phyloP scores from a whole-genome alignment of 495 filamentous ascomycete genomes.

The Penicillium waksmanii region DNA sequence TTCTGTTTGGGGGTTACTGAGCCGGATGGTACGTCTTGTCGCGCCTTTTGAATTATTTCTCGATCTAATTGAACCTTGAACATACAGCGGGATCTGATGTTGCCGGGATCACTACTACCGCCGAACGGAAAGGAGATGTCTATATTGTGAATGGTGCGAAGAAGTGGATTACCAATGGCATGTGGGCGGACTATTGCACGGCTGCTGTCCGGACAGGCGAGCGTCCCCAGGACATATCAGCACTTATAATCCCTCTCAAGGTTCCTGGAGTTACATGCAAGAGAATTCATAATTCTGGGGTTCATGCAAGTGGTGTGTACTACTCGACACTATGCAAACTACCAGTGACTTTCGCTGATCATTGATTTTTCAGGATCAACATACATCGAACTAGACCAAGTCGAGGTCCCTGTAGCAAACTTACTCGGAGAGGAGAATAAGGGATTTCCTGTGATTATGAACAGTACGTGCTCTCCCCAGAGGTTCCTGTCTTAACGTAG shows the following conservation, averaged over 20 bases:
- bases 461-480: constrained; percentile 13
- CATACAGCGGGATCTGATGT: constrained; percentile 47
- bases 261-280: constrained; percentile 54
- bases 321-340: neutral
- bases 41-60: neutral
- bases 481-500: neutral
- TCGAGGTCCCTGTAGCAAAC: constrained; percentile 38
- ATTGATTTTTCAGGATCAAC: constrained; percentile 29
- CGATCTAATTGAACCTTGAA: neutral
- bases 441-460: constrained; percentile 49
- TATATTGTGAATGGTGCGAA: constrained; percentile 56
- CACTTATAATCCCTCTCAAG: constrained; percentile 50
- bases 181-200: constrained; percentile 50
- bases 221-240: constrained; percentile 43
- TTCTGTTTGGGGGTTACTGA: constrained; percentile 56
- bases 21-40: constrained; percentile 39
- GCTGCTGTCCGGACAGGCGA: constrained; percentile 53
- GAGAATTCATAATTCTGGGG: constrained; percentile 75
- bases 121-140: constrained; percentile 39
- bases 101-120: constrained; percentile 51
- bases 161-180: constrained; percentile 57
- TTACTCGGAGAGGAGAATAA: constrained; percentile 41
- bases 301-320: constrained; percentile 32
- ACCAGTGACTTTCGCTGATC: neutral
- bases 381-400: constrained; percentile 43